Conservation (phyloP, 768 basidiomycete genomes). For the Suillus alpinus region DNA sequence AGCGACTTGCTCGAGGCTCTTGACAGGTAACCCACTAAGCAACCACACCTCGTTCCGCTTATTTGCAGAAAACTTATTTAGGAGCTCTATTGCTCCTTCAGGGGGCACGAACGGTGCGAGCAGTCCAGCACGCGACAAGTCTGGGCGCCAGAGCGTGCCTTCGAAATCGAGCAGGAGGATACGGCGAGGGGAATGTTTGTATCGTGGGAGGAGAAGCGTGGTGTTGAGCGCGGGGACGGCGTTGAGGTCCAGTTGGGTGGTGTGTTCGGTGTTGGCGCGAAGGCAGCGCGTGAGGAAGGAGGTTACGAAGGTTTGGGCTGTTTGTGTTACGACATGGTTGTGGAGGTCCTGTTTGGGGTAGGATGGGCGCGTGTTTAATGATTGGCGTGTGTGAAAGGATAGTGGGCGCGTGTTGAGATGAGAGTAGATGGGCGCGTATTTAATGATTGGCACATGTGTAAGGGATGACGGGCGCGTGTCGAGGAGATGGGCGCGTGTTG, state of each 20-base stretch:
- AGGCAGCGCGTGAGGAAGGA: conserved; percentile 75
- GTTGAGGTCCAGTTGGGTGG: conserved; percentile 26
- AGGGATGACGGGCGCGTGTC: not conserved
- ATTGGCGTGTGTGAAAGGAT: not conserved
- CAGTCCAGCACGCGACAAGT: conserved; percentile 47
- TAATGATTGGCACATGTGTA: not conserved
- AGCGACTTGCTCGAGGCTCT: conserved; percentile 61
- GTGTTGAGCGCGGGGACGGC: conserved; percentile 42
- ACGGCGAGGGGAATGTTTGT: conserved; percentile 61
- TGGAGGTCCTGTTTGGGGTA: conserved; percentile 57
- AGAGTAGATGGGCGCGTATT: not conserved
- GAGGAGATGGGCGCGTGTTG: not conserved
- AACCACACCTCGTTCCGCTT: conserved; percentile 77
- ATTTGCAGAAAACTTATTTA: conserved; percentile 61
- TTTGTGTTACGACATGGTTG: conserved; percentile 82
- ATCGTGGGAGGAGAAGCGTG: conserved; percentile 59
- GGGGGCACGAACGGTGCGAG: conserved; percentile 41
- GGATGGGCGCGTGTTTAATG: not conserved
- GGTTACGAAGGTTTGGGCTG: conserved; percentile 79
- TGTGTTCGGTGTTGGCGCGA: conserved; percentile 71
- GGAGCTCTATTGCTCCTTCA: conserved; percentile 38
- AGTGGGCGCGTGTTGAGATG: not conserved
- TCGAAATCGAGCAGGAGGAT: conserved; percentile 78
- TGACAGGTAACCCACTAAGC: conserved; percentile 69
- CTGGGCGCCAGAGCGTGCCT: conserved; percentile 71